These are phyloP conservation scores for Suillus plorans DNA, from an alignment of 768 basidiomycete species.

Conservation along the genomic window DNA sequence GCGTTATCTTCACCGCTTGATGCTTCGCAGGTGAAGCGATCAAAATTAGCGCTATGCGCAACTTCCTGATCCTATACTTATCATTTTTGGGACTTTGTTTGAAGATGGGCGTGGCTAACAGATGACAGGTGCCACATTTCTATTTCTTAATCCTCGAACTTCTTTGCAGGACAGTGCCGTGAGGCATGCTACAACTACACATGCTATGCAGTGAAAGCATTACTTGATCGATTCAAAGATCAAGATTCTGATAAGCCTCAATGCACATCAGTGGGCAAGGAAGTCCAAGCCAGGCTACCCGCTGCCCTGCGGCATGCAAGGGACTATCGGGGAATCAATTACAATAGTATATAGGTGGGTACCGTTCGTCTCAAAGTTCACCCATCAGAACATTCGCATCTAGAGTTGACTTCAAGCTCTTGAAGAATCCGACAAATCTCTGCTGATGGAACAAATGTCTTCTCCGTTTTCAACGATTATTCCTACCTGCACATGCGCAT, in stretches of 20 bases:
- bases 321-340: neutral
- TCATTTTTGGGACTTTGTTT: neutral
- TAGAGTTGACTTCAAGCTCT: neutral
- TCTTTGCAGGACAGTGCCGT: neutral
- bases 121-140: neutral
- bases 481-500: slow-evolving; percentile 14
- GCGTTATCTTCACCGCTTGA: neutral
- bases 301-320: neutral
- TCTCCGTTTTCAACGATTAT: neutral
- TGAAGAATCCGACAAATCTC: neutral
- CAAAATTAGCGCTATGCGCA: neutral
- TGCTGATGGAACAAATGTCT: neutral
- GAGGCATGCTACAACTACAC: neutral
- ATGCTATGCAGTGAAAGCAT: neutral
- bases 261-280: neutral
- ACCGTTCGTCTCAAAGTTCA: too few species aligned
- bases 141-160: neutral
- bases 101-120: neutral
- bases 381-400: neutral
- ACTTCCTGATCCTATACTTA: neutral
- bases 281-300: neutral
- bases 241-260: neutral
- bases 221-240: neutral
- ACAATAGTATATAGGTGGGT: neutral
- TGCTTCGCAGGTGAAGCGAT: neutral